Percentiles rank a stretch among this genome's conserved stretches.
phyloP scores from a whole-genome alignment of 1,284 basidiomycete genomes.

The Boletus albobrunnescens region DNA sequence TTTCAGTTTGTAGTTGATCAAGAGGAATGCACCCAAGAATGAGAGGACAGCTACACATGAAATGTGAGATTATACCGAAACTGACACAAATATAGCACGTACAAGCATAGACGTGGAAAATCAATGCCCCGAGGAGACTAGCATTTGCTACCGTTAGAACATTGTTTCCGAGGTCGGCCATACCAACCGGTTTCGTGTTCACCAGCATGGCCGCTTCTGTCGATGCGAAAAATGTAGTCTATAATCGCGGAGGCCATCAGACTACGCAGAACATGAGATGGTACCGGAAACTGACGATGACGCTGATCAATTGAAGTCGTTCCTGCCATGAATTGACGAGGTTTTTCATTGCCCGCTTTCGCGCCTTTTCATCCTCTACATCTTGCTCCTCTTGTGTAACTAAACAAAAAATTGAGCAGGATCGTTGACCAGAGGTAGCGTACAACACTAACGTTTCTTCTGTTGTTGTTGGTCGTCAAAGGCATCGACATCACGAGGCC shows the following conservation, averaged over 20 bases:
- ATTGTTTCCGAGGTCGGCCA: neutral
- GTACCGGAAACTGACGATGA: constrained; percentile 44
- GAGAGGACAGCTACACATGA: constrained; percentile 47
- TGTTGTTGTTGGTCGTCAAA: constrained; percentile 12
- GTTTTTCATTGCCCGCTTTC: constrained; percentile 44
- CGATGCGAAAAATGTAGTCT: constrained; percentile 64
- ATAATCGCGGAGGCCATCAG: constrained; percentile 1
- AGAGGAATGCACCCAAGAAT: constrained; percentile 54
- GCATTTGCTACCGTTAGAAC: constrained; percentile 43
- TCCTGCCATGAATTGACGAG: constrained; percentile 60
- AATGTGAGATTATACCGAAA: neutral
- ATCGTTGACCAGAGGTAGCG: neutral
- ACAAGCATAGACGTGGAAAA: constrained; percentile 54
- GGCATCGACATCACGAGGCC: constrained; percentile 1
- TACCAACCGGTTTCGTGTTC: constrained; percentile 34
- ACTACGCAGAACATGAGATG: neutral
- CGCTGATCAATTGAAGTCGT: constrained; percentile 52
- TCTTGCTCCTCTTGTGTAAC: constrained; percentile 50
- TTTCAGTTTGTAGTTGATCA: constrained; percentile 53
- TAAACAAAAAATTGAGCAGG: constrained; percentile 16
- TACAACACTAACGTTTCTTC: constrained; percentile 16
- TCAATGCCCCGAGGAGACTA: constrained; percentile 45
- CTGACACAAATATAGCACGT: constrained; percentile 14
- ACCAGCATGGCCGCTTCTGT: constrained; percentile 51
- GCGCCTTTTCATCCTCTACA: constrained; percentile 41